phyloP scores from a whole-genome alignment of 2,329 filamentous ascomycete genomes.

The Diaporthe sp. region DNA sequence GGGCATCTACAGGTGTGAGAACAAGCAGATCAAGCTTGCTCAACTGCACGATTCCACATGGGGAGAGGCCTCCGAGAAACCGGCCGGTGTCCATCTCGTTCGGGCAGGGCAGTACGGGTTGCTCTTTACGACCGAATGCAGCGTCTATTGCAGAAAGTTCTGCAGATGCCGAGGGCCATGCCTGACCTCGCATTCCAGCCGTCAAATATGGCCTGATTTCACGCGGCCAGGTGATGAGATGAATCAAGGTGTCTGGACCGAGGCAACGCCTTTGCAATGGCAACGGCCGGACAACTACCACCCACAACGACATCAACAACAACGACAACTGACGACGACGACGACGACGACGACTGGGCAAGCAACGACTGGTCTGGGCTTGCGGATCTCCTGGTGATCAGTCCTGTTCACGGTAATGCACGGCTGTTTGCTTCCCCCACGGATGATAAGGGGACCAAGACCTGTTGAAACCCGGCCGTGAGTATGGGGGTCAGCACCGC shows the following conservation, averaged over 20 bases:
- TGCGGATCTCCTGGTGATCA: neutral
- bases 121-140: neutral
- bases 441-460: neutral
- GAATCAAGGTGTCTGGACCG: neutral
- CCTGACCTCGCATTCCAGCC: neutral
- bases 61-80: neutral
- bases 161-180: neutral
- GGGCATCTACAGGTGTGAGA: neutral
- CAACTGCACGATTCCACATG: neutral
- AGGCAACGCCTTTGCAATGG: neutral
- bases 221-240: neutral
- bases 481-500: neutral
- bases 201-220: neutral
- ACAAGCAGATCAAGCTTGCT: neutral
- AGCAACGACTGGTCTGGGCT: neutral
- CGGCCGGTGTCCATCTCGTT: neutral
- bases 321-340: no score
- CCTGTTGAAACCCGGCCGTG: slow-evolving; percentile 7
- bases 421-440: neutral
- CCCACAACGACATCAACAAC: neutral
- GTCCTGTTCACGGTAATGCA: neutral
- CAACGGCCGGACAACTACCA: neutral
- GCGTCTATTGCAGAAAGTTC: neutral
- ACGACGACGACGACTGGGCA: no score
- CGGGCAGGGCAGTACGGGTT: neutral